Evolutionary conservation across 768 basidiomycete species (phyloP).

Genomic region (Termitomyces sp.): DNA sequence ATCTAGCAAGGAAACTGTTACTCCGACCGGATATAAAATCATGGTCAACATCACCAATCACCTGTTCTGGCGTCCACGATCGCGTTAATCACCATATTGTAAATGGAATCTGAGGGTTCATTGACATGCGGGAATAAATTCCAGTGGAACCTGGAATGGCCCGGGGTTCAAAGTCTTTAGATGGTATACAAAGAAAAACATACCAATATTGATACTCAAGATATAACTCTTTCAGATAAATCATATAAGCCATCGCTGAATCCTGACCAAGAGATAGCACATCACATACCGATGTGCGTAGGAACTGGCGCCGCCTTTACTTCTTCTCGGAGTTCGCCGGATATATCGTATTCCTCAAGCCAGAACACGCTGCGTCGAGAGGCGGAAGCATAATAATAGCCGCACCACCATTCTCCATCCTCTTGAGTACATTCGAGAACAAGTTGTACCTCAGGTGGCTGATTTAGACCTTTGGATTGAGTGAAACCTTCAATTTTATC

Average conservation of each 20-base stretch:
- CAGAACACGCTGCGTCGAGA: background rate
- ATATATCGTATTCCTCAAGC: conserved; percentile 1
- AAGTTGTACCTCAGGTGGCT: conserved; percentile 2
- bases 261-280: background rate
- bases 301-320: too few species aligned
- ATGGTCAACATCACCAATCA: background rate
- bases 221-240: conserved; percentile 1
- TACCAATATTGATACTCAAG: conserved; percentile 7
- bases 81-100: background rate
- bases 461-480: background rate
- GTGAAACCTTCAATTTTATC: background rate
- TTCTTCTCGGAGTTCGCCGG: too few species aligned
- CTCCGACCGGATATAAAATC: background rate
- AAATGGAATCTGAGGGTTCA: background rate
- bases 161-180: too few species aligned
- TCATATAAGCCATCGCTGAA: background rate
- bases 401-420: background rate
- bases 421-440: conserved; percentile 2
- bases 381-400: conserved; percentile 5
- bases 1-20: background rate
- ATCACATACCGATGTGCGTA: background rate
- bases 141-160: background rate
- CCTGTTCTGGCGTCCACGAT: conserved; percentile 7
- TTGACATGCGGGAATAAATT: conserved; percentile 2
- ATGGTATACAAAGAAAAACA: too few species aligned